Conservation (phyloP, 495 filamentous ascomycete species). For the Haplographium delicatum region DNA sequence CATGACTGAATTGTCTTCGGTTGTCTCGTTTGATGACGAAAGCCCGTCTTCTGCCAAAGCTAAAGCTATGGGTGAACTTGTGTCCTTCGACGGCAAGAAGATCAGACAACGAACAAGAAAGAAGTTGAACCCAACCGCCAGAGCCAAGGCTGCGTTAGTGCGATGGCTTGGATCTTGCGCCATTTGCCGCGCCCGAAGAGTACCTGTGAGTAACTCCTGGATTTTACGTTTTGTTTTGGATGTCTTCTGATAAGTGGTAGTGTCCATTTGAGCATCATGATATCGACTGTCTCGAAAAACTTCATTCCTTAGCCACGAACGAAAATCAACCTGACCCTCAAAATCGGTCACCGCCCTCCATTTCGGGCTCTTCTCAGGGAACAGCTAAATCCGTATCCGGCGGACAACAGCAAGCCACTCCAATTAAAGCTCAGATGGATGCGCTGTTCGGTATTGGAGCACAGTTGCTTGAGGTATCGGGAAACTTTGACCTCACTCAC, state of each 20-base stretch:
- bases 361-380: not conserved
- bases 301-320: not conserved
- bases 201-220: conserved; percentile 11
- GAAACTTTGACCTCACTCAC: not conserved
- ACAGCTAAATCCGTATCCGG: not conserved
- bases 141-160: conserved; percentile 22
- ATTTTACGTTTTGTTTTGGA: not conserved
- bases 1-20: conserved; percentile 15
- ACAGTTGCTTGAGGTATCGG: not conserved
- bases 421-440: not conserved
- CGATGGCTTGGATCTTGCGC: conserved; percentile 18
- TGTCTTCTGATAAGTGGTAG: conserved; percentile 7
- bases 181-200: conserved; percentile 10
- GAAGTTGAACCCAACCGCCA: conserved; percentile 4
- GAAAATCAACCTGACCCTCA: not conserved
- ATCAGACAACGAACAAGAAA: conserved; percentile 12
- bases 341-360: not conserved
- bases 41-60: conserved; percentile 14
- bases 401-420: not conserved
- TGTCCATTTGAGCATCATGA: conserved; percentile 26
- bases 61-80: conserved; percentile 9
- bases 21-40: conserved; percentile 23
- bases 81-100: conserved; percentile 17
- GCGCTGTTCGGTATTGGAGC: not conserved
- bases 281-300: conserved; percentile 12